These are phyloP conservation scores for Tetrastigma voinierianum DNA, from an alignment of 164 flowering plant species.

Conservation along the genomic window DNA sequence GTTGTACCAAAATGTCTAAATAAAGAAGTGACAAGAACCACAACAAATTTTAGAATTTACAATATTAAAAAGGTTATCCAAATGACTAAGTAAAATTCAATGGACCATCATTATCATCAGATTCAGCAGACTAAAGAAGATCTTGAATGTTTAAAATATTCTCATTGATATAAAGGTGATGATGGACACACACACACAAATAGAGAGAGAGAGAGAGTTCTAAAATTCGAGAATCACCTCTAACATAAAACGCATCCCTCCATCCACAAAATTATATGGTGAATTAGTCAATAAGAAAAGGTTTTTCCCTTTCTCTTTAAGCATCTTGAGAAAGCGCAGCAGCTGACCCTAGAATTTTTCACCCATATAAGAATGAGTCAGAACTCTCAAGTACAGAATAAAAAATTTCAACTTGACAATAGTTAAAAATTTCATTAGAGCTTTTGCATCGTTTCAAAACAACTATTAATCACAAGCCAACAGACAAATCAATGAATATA, in stretches of 20 bases:
- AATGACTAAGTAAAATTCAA: neutral
- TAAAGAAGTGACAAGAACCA: neutral
- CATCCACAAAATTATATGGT: slow-evolving; percentile 95
- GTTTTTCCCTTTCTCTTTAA: slow-evolving; percentile 87
- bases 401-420: neutral
- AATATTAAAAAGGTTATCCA: neutral
- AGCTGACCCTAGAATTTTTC: slow-evolving; percentile 55
- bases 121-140: neutral
- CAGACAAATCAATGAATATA: neutral
- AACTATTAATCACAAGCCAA: neutral
- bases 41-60: neutral
- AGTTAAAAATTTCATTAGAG: neutral
- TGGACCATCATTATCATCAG: neutral
- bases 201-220: neutral
- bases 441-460: neutral
- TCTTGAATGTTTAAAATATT: neutral
- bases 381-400: neutral
- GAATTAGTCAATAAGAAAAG: slow-evolving; percentile 91
- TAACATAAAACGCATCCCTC: slow-evolving; percentile 91
- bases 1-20: neutral
- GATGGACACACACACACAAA: no score
- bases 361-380: slow-evolving; percentile 9
- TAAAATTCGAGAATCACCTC: slow-evolving; percentile 51
- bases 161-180: neutral
- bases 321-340: slow-evolving; percentile 71